These are phyloP conservation scores for Calophaca sinica DNA, from an alignment of 306 rosid genomes.

Conservation along the genomic window DNA sequence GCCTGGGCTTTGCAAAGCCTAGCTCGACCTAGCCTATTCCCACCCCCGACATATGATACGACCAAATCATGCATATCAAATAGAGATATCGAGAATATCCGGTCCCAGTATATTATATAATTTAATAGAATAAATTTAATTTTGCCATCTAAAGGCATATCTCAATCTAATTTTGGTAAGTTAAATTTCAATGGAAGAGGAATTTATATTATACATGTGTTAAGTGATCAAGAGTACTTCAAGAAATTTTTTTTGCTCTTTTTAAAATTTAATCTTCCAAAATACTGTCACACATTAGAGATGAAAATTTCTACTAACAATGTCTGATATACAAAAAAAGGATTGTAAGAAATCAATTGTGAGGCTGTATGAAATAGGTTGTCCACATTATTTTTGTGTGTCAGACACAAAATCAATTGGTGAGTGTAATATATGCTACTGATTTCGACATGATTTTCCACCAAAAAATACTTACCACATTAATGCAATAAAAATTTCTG, in stretches of 20 bases:
- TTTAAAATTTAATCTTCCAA: not conserved
- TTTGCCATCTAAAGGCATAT: not conserved
- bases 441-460: conserved; percentile 34
- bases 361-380: not conserved
- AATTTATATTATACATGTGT: too few species aligned
- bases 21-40: too few species aligned
- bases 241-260: too few species aligned
- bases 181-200: not conserved
- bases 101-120: conserved; percentile 26
- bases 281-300: conserved; percentile 1
- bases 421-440: conserved; percentile 19
- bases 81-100: conserved; percentile 20
- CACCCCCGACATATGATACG: conserved; percentile 26
- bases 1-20: too few species aligned
- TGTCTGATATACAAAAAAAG: conserved; percentile 11
- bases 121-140: conserved; percentile 6
- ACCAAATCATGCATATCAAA: not conserved
- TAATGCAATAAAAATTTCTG: conserved; percentile 32
- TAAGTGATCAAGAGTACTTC: too few species aligned
- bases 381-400: conserved; percentile 32
- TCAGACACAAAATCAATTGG: not conserved
- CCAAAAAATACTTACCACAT: conserved; percentile 12
- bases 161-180: conserved; percentile 1
- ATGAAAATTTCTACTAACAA: not conserved
- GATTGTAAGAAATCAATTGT: conserved; percentile 3